Evolutionary conservation across 495 filamentous ascomycete genomes (phyloP).

Genomic region (Daldinia childiae): DNA sequence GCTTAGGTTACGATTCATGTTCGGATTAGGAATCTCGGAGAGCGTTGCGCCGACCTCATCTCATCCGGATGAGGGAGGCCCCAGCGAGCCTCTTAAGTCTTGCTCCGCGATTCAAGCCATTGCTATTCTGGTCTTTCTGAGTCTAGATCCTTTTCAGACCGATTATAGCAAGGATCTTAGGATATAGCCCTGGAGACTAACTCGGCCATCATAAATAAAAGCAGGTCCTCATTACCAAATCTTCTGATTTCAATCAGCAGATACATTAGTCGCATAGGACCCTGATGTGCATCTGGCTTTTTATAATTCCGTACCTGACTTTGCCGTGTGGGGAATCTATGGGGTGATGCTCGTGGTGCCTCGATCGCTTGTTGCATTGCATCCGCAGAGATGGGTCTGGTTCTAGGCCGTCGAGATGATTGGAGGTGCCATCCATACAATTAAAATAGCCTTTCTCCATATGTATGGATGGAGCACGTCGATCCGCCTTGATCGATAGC

Average conservation of each 20-base stretch:
- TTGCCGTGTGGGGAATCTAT: constrained; percentile 35
- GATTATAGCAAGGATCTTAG: constrained; percentile 2
- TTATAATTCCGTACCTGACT: constrained; percentile 25
- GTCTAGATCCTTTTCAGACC: constrained; percentile 9
- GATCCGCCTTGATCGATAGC: constrained; percentile 35
- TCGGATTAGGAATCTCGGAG: constrained; percentile 36
- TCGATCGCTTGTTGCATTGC: constrained; percentile 35
- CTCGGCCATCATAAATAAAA: background rate
- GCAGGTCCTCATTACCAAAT: background rate
- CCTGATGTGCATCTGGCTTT: constrained; percentile 21
- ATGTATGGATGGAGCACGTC: constrained; percentile 38
- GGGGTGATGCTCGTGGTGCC: constrained; percentile 20
- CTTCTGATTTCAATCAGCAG: background rate
- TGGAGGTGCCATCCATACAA: constrained; percentile 20
- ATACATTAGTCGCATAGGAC: background rate
- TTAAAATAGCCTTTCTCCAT: constrained; percentile 25
- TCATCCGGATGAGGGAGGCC: constrained; percentile 19
- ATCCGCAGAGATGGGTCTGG: constrained; percentile 3
- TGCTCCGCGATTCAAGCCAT: constrained; percentile 6
- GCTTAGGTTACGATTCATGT: constrained; percentile 6
- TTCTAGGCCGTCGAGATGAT: constrained; percentile 16
- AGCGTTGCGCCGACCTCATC: constrained; percentile 41
- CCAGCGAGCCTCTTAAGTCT: constrained; percentile 18
- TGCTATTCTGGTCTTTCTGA: background rate
- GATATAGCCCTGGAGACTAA: background rate